These are phyloP conservation scores for Akanthomyces lecanii DNA, from an alignment of 2,329 filamentous ascomycete species.

Conservation along the genomic window DNA sequence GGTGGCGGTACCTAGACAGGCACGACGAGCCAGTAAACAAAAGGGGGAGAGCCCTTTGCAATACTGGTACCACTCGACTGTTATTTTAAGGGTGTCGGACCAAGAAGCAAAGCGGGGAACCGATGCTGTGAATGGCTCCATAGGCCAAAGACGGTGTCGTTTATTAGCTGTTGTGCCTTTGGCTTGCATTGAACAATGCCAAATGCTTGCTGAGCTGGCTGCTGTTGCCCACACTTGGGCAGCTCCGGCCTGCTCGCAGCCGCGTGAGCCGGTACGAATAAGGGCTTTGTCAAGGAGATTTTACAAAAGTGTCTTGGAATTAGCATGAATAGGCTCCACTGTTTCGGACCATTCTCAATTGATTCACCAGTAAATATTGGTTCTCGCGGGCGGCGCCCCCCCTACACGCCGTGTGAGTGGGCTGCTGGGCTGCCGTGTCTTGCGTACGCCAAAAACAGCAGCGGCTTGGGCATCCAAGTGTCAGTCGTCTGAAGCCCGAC, in stretches of 20 bases:
- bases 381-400: background rate
- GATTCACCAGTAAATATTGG: background rate
- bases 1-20: background rate
- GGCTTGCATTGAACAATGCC: conserved; percentile 9
- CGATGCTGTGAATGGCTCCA: background rate
- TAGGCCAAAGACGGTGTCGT: background rate
- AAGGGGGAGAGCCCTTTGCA: background rate
- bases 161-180: background rate
- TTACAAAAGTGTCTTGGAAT: background rate
- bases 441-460: background rate
- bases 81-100: background rate
- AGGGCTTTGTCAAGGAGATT: conserved; percentile 1
- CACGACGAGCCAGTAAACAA: background rate
- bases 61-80: background rate
- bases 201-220: conserved; percentile 9
- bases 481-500: background rate
- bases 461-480: conserved; percentile 4
- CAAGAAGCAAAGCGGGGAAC: conserved; percentile 3
- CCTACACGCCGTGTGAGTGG: background rate
- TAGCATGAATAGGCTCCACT: background rate
- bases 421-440: background rate
- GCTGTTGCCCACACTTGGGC: background rate
- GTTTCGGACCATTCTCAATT: conserved; percentile 2
- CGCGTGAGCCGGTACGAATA: background rate
- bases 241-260: background rate